A percentile compares a stretch with the other conserved stretches of the same genome.
Conservation (phyloP, 1,284 basidiomycete genomes). For the Melampsora americana region DNA sequence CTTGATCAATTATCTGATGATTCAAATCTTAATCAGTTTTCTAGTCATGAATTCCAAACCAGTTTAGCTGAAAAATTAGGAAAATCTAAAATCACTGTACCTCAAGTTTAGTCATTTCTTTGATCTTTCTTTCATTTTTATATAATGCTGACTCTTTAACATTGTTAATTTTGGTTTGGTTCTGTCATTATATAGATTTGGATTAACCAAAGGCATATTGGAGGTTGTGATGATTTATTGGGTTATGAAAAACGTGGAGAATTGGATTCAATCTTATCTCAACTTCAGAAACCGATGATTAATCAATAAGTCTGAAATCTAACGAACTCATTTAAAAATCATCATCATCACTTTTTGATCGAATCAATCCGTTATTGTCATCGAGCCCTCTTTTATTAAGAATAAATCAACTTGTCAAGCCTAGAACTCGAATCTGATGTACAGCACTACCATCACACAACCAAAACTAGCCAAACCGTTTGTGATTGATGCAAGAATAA, state of each 20-base stretch:
- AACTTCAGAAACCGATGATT: no score
- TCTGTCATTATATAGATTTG: conserved; percentile 26
- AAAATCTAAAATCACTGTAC: conserved; percentile 5
- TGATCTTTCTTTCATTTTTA: not conserved
- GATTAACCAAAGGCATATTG: conserved; percentile 12
- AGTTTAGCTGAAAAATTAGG: not conserved
- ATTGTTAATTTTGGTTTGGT: no score
- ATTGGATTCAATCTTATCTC: conserved; percentile 8
- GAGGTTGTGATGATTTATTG: conserved; percentile 24
- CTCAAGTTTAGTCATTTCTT: conserved; percentile 13
- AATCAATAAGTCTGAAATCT: no score
- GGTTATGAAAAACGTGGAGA: conserved; percentile 12
- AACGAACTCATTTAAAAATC: no score
- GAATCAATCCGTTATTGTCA: no score
- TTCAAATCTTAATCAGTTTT: not conserved
- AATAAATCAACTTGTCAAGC: no score
- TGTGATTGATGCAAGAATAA: no score
- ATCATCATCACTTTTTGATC: no score
- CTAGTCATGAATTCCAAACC: conserved; percentile 7
- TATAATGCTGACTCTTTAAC: not conserved
- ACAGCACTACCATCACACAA: no score
- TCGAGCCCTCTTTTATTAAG: no score
- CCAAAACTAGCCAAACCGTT: no score
- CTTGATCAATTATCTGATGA: not conserved
- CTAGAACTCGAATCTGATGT: no score